phyloP scores from a whole-genome alignment of 331 rosid genomes.

The Rosa hybrid region DNA sequence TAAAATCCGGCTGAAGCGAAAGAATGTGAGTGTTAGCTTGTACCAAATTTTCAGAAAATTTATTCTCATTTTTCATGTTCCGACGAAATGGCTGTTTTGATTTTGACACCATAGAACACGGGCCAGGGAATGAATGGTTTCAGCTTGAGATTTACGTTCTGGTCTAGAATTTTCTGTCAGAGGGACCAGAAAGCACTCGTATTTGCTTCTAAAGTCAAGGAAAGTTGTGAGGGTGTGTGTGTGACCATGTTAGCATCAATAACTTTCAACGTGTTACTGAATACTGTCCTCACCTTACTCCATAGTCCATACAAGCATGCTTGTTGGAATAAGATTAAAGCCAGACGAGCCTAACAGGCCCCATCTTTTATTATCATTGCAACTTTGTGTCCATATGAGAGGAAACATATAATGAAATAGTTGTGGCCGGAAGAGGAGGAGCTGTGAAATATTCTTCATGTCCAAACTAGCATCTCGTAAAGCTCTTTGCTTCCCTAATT shows the following conservation, averaged over 20 bases:
- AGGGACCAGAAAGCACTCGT: constrained; percentile 26
- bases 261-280: constrained; percentile 18
- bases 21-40: constrained; percentile 13
- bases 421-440: neutral
- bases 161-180: neutral
- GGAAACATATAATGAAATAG: constrained; percentile 3
- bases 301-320: constrained; percentile 10
- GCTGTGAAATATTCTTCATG: neutral
- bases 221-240: constrained; percentile 22
- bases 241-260: constrained; percentile 3
- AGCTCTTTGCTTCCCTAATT: neutral
- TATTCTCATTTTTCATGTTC: neutral
- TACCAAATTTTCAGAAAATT: neutral
- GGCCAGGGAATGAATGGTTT: neutral
- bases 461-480: neutral
- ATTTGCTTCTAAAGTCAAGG: constrained; percentile 29
- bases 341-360: constrained; percentile 22
- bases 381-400: constrained; percentile 4
- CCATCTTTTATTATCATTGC: constrained; percentile 24
- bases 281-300: constrained; percentile 4
- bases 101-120: neutral
- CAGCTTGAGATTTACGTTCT: constrained; percentile 2
- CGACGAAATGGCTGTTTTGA: neutral
- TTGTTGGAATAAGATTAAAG: constrained; percentile 15
- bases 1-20: constrained; percentile 1